Conservation (phyloP, 1,284 basidiomycete genomes). For the Heterobasidion irregulare region DNA sequence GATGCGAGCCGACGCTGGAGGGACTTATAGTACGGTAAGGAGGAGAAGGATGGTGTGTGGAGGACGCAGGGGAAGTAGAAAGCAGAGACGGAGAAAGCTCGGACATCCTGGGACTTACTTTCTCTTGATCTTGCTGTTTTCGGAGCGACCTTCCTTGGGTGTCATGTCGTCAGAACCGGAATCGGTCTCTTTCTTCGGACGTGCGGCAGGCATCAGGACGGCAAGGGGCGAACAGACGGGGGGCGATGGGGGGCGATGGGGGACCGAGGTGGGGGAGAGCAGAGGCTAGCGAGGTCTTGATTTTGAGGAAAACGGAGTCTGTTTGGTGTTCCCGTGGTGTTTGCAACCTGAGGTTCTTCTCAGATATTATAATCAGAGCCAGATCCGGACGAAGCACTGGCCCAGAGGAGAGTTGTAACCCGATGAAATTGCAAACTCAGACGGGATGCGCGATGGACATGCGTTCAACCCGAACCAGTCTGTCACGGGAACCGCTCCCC, state of each 20-base stretch:
- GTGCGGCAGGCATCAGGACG: constrained; percentile 51
- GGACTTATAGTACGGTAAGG: neutral
- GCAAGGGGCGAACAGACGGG: constrained; percentile 20
- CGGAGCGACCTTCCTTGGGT: constrained; percentile 40
- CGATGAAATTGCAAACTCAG: constrained; percentile 2
- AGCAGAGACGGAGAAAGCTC: constrained; percentile 21
- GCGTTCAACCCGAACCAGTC: neutral
- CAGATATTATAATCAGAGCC: constrained; percentile 13
- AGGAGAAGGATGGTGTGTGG: neutral
- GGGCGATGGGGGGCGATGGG: constrained; percentile 18
- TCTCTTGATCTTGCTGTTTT: constrained; percentile 64
- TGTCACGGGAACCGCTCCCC: constrained; percentile 3
- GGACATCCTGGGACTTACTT: constrained; percentile 41
- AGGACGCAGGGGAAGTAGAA: constrained; percentile 13
- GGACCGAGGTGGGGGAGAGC: constrained; percentile 7
- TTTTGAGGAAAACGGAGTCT: constrained; percentile 10
- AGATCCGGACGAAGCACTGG: constrained; percentile 8
- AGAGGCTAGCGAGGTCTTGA: constrained; percentile 7
- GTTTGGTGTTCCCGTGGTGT: constrained; percentile 10
- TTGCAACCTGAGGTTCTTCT: constrained; percentile 7
- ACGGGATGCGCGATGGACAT: neutral
- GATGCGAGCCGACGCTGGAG: neutral
- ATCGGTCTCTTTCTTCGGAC: constrained; percentile 55
- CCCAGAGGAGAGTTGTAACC: neutral
- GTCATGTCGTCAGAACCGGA: constrained; percentile 52